Percentiles rank a stretch among this genome's conserved stretches.
phyloP scores from a whole-genome alignment of 192 early-diverging fungal genomes.

The Entomortierella beljakovae region DNA sequence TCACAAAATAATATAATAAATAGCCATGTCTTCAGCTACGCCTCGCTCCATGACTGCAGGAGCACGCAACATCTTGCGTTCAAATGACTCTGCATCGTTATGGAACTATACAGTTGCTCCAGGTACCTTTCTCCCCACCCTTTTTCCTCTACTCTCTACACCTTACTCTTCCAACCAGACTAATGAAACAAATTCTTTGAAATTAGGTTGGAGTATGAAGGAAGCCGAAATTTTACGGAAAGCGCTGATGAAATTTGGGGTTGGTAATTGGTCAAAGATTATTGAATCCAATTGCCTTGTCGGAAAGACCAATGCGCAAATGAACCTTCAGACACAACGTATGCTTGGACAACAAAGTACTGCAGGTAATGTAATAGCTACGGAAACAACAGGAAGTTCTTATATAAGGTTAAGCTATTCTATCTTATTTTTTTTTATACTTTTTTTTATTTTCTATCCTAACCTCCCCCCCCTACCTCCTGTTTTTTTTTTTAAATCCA shows the following conservation, averaged over 20 bases:
- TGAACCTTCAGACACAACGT: slow-evolving; percentile 95
- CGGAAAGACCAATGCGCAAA: slow-evolving; percentile 97
- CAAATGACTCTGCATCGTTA: slow-evolving; percentile 93
- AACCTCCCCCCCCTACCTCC: background rate
- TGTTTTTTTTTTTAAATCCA: background rate
- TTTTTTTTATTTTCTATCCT: background rate
- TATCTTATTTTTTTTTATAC: slow-evolving; percentile 2
- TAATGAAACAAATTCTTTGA: background rate
- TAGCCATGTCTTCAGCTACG: slow-evolving; percentile 60
- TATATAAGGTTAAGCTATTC: background rate
- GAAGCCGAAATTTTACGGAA: slow-evolving; percentile 87
- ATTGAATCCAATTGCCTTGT: slow-evolving; percentile 90
- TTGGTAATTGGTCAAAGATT: slow-evolving; percentile 97
- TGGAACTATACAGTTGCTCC: slow-evolving; percentile 97
- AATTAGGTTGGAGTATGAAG: slow-evolving; percentile 83
- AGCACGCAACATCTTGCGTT: slow-evolving; percentile 89
- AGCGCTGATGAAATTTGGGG: slow-evolving; percentile 89
- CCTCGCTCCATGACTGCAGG: slow-evolving; percentile 92
- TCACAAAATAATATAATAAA: no score
- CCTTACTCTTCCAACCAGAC: background rate
- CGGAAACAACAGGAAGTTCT: background rate
- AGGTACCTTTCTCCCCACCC: slow-evolving; percentile 42
- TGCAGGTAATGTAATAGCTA: slow-evolving; percentile 65
- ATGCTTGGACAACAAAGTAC: slow-evolving; percentile 97
- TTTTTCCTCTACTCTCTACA: background rate